A percentile compares a stretch with the other conserved stretches of the same genome.
Evolutionary conservation across 2,329 filamentous ascomycete genomes (phyloP).

Genomic region (Cercospora zeae-maydis): DNA sequence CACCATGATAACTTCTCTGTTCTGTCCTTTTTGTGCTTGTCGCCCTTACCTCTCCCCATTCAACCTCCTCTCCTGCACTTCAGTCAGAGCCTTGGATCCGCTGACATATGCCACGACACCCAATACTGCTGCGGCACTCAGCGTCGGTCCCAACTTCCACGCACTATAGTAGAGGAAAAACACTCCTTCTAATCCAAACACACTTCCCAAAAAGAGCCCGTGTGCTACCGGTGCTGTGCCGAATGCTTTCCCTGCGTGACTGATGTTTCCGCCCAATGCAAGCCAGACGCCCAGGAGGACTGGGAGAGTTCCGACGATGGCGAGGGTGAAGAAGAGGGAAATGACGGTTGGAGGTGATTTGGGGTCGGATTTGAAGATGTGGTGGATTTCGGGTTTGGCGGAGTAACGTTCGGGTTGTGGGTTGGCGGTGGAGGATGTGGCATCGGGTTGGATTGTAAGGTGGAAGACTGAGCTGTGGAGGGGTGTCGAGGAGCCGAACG

Average conservation of each 20-base stretch:
- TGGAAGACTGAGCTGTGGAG: conserved; percentile 70
- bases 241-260: conserved; percentile 72
- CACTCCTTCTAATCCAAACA: conserved; percentile 81
- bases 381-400: conserved; percentile 78
- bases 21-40: background rate
- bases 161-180: conserved; percentile 92
- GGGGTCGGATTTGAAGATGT: conserved; percentile 79
- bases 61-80: conserved; percentile 84
- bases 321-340: conserved; percentile 70
- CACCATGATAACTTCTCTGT: no score
- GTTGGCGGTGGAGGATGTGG: conserved; percentile 58
- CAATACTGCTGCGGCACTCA: conserved; percentile 69
- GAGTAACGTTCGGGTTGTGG: conserved; percentile 76
- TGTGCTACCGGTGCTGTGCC: conserved; percentile 76
- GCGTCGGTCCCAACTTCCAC: conserved; percentile 87
- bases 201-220: conserved; percentile 77
- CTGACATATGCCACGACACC: conserved; percentile 74
- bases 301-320: conserved; percentile 70
- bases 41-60: conserved; percentile 59
- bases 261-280: conserved; percentile 75
- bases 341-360: conserved; percentile 76
- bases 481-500: conserved; percentile 71
- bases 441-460: conserved; percentile 62
- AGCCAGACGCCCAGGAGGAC: conserved; percentile 71
- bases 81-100: conserved; percentile 82